These are phyloP conservation scores for Ilex aquifolium DNA, from an alignment of 257 asterid species.

Conservation along the genomic window DNA sequence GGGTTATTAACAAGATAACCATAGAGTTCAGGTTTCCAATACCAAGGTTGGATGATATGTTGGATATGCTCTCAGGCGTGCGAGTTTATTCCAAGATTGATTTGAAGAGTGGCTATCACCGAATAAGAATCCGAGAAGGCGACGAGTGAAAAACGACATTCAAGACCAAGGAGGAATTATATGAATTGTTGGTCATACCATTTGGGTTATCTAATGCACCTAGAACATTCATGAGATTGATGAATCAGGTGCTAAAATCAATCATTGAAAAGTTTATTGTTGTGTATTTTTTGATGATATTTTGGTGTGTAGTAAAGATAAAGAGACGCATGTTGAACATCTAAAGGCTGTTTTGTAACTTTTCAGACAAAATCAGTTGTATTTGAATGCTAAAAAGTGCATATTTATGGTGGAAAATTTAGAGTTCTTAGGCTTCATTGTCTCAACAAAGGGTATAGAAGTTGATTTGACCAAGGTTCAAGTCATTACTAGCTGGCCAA, in stretches of 20 bases:
- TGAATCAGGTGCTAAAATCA: no score
- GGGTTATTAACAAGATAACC: no score
- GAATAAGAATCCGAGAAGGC: neutral
- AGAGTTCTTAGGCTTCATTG: neutral
- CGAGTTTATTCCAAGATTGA: neutral
- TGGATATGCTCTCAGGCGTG: neutral
- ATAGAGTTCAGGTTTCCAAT: neutral
- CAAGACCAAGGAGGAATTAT: no score
- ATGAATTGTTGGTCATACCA: no score
- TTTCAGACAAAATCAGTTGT: no score
- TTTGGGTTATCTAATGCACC: no score
- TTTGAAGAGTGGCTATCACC: slow-evolving; percentile 5
- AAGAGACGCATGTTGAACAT: neutral
- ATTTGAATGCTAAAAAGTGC: neutral
- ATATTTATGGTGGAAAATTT: no score
- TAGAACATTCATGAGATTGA: no score
- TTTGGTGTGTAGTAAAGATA: neutral
- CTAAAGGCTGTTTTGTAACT: neutral
- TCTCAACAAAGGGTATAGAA: no score
- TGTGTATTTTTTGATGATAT: neutral
- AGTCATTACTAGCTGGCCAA: neutral
- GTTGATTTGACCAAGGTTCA: neutral
- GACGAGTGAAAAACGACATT: no score
- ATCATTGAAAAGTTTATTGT: no score
- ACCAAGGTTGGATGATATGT: neutral